phyloP scores from a whole-genome alignment of 2,329 filamentous ascomycete species.

The Pseudogymnoascus sp. region DNA sequence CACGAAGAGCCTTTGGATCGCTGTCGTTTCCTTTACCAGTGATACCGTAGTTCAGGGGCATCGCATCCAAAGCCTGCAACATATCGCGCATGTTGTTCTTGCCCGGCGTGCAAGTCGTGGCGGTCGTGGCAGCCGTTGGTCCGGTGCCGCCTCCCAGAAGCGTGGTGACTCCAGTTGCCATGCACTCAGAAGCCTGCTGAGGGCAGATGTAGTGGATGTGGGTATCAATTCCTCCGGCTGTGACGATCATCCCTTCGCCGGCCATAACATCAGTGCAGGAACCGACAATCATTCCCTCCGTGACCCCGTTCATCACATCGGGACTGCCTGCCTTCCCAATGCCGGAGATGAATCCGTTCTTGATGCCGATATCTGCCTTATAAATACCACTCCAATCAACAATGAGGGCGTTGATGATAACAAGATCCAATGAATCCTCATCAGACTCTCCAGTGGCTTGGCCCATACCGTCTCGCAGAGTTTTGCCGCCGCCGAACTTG shows the following conservation, averaged over 20 bases:
- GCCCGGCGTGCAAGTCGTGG: conserved; percentile 89
- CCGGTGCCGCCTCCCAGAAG: conserved; percentile 88
- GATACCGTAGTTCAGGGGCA: conserved; percentile 84
- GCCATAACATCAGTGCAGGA: conserved; percentile 88
- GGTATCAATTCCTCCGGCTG: conserved; percentile 80
- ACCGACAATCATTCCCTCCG: conserved; percentile 72
- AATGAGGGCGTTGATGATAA: conserved; percentile 83
- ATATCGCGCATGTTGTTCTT: conserved; percentile 78
- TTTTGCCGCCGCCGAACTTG: conserved; percentile 92
- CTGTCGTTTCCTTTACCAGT: conserved; percentile 93
- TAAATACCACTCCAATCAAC: conserved; percentile 90
- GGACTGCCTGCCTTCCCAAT: conserved; percentile 96
- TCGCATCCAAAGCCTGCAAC: conserved; percentile 75
- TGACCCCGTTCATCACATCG: conserved; percentile 90
- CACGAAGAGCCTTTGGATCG: conserved; percentile 60
- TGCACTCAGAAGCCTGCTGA: conserved; percentile 77
- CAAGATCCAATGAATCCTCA: conserved; percentile 69
- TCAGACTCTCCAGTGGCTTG: conserved; percentile 75
- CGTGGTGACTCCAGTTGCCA: conserved; percentile 82
- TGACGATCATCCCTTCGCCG: conserved; percentile 84
- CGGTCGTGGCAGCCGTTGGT: conserved; percentile 84
- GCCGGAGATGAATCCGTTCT: conserved; percentile 75
- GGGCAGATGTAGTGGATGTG: conserved; percentile 96
- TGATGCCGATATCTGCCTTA: conserved; percentile 94
- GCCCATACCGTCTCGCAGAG: conserved; percentile 89